Evolutionary conservation across 23 red algal species (phyloP).

Genomic region (Cyanidium caldarium): DNA sequence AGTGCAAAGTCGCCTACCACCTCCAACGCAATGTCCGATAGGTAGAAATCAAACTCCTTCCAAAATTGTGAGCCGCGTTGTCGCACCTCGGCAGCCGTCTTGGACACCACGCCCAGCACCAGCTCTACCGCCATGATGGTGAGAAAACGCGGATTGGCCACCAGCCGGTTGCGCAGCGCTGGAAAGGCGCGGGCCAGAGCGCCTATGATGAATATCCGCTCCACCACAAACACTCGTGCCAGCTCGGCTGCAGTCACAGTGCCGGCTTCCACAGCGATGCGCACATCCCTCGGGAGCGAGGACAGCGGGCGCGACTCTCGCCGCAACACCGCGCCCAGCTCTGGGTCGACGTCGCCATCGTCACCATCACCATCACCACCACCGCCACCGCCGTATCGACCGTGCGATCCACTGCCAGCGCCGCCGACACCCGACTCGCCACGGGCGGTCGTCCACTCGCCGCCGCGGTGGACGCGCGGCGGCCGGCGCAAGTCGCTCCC

Average conservation of each 20-base stretch:
- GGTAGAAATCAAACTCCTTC: conserved; percentile 92
- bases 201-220: not conserved
- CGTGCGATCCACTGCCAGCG: not conserved
- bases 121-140: conserved; percentile 64
- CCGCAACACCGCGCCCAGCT: not conserved
- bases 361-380: not conserved
- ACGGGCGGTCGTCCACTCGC: too few relatives aligned
- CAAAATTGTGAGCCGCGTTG: conserved; percentile 46
- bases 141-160: conserved; percentile 40
- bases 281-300: not conserved
- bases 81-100: conserved; percentile 61
- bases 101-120: conserved; percentile 48
- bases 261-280: not conserved
- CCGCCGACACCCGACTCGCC: not conserved
- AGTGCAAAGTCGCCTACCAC: conserved; percentile 74
- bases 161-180: conserved; percentile 36
- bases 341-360: not conserved
- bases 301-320: not conserved
- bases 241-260: not conserved
- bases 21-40: conserved; percentile 68
- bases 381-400: not conserved
- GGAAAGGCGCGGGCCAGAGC: conserved; percentile 22
- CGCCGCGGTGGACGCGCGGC: too few relatives aligned
- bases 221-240: not conserved
- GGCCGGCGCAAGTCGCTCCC: too few relatives aligned